Evolutionary conservation across 2,329 filamentous ascomycete species (phyloP), one percentile per base, ranked within the genome.

Genomic region (Sclerotinia nivalis): DNA sequence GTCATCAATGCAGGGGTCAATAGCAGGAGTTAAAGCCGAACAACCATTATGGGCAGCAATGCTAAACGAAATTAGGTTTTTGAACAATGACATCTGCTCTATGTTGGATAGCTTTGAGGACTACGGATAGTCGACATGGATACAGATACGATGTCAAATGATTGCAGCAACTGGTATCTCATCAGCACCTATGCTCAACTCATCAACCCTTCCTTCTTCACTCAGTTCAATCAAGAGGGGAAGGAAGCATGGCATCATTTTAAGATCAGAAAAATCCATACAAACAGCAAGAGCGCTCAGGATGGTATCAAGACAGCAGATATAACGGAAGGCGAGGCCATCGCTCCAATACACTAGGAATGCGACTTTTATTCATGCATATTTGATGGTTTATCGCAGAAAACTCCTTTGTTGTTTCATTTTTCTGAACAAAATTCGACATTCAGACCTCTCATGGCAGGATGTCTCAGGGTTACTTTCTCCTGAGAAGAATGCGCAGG

Each of bases 1-100:
- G n/a, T 62, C 43, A 49, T 49, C 56, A 60, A 28, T 25, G 56
- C 56, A 60, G 37, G 56, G 25, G 59, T 34, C 28, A 47, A 15
- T 45, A 22, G 43, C 43, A 43, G 43, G 20, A 61, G 22, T 60
- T 28, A 18, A 31, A 59, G 37, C 34, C 34, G n/a, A 59, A 58
- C 31, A 58, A 59, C 34, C 6, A 25, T 59, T 18, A 18, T 59
- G 40, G 52, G 25, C 59, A 61, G 43, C 20, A 61, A 59, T 49
- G 20, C 25, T 28, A n/a, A 31, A 61, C 25, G 25, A 31, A 15
- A 6, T 13, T 50, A 10, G 34, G 13, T 18, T 25, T 58, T 22
- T 40, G 34, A 25, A 22, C n/a, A n/a, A n/a, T 58, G 22, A 37
- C n/a, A 37, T 43, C 13, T 43, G 40, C 40, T 43, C 40, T 18